Conservation (phyloP, 208 protist genomes). For the Acanthamoeba lenticulata region DNA sequence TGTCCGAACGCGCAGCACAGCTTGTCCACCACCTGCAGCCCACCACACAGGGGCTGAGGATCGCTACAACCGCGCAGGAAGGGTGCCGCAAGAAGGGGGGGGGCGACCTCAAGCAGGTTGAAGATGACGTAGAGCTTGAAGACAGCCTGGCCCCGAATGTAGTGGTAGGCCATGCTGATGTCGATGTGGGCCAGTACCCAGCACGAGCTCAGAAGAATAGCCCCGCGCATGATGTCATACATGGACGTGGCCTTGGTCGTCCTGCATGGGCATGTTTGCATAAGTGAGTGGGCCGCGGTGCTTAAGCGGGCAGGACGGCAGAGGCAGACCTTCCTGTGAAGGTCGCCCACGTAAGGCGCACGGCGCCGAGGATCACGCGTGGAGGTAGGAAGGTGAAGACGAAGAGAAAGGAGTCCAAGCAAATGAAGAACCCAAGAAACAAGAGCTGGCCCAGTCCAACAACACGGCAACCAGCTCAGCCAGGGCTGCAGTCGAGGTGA, state of each 20-base stretch:
- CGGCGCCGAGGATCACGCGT: slow-evolving; percentile 70
- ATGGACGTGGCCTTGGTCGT: neutral
- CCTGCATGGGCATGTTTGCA: neutral
- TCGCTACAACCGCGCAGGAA: neutral
- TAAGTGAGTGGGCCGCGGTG: neutral
- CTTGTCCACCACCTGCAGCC: slow-evolving; percentile 87
- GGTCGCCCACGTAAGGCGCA: neutral
- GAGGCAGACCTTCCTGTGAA: neutral
- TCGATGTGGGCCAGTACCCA: slow-evolving; percentile 74
- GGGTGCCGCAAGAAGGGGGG: too few relatives aligned
- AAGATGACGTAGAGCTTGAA: slow-evolving; percentile 96
- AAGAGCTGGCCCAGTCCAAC: slow-evolving; percentile 56
- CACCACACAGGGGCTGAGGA: neutral
- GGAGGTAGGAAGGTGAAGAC: slow-evolving; percentile 84
- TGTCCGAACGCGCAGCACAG: slow-evolving; percentile 93
- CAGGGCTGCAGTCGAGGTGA: too few relatives aligned
- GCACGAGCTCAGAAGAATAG: slow-evolving; percentile 71
- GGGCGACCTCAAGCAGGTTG: slow-evolving; percentile 91
- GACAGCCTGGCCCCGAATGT: slow-evolving; percentile 89
- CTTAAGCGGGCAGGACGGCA: neutral
- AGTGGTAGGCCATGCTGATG: slow-evolving; percentile 90
- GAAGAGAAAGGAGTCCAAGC: slow-evolving; percentile 83
- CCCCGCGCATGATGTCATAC: slow-evolving; percentile 73
- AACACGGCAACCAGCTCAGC: too few relatives aligned
- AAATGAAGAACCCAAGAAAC: slow-evolving; percentile 81